Base-by-base conservation (phyloP, 768 basidiomycete species). In the Floccularia luteovirens region DNA sequence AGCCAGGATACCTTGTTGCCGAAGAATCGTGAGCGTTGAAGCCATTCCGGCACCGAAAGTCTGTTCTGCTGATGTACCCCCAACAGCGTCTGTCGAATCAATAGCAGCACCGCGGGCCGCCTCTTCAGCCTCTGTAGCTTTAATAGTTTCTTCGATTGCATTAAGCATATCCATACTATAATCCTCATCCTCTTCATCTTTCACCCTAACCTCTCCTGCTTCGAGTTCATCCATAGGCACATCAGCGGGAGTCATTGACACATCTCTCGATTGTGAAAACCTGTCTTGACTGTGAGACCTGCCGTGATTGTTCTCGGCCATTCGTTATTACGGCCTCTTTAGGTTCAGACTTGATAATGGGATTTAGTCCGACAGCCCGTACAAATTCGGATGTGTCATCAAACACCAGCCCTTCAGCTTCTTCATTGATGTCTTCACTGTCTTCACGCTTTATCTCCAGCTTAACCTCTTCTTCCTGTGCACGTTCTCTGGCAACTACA, bases 301-400 rank as follows among this genome's bases (percentile, higher is more conserved):
- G 28, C 6, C 24, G 17, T 6, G 36, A 16, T 17, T 46, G 30
- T 13, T 14, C 41, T 22, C 37, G 38, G 1, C 22, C 25, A 23
- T 27, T 21, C n/a, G 37, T 35, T 2, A 55, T 22, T 12, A 39
- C 37, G 8, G 55, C 43, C 49, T 70, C 72, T 38, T 53, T 63
- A 4, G 58, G 69, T 51, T 75, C 78, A 24, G 51, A 52, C 24
- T 57, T 67, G 28, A 66, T 61, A 1, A 73, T 57, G 0, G 82
- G 79, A 47, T 79, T 76, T 46, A 77, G 79, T 1, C 79, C 77
- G 34, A 90, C 87, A 12, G 80, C 81, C 13, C 92, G 80, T 28
- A 98, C 89, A 48, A 99, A 99, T 58, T 97, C 94, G 1, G 91
- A 90, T 0, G 94, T 98, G 49, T 97, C 93, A 54, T 98, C 93